Base-by-base conservation (phyloP, 176 grass and related monocot genomes). In the Ensete ventricosum region DNA sequence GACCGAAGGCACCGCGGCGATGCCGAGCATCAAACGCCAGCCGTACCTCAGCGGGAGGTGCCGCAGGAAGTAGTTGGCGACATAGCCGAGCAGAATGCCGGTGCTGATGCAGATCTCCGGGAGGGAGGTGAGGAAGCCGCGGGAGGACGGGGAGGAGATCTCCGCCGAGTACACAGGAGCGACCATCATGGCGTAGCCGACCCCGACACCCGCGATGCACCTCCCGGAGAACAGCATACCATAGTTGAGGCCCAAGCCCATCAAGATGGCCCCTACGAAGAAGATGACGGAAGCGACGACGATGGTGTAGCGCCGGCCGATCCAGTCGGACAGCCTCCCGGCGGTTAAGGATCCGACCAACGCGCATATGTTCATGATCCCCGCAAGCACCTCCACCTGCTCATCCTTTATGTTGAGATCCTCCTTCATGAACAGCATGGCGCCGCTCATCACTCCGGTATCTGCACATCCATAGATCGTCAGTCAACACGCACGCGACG, bases 291-390 rank as follows among this genome's bases (percentile, higher is more conserved):
- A 52, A 2, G 60, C 75, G n/a, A 77, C 9, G 48, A 77, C 75
- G 48, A 77, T 77, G 75, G 75, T 77, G 59, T 52, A 64, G 48
- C 74, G 74, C n/a, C 74, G 74, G n/a, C 74, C 74, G 34, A 64
- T 22, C 74, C 74, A 64, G 60, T 76, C 74, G 74, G 74, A 76
- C 9, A 64, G 58, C 34, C 74, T 9, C n/a, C 74, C 74, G 48
- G 74, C 74, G 34, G 74, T 64, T 4, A 76, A 59, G 8, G 74
- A 76, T 8, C 74, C 74, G 7, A 76, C 74, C 26, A 76, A 11
- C 9, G 74, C 57, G 12, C 59, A 76, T 4, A 76, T 50, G 75
- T 77, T 77, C 43, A 77, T 63, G 75, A 77, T 77, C 1, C 75
- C 75, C 11, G 60, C 48, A 11, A 77, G 75, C 1, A 77, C 60